Conservation (phyloP, 805 yeast species). For the Candida multigemmis region DNA sequence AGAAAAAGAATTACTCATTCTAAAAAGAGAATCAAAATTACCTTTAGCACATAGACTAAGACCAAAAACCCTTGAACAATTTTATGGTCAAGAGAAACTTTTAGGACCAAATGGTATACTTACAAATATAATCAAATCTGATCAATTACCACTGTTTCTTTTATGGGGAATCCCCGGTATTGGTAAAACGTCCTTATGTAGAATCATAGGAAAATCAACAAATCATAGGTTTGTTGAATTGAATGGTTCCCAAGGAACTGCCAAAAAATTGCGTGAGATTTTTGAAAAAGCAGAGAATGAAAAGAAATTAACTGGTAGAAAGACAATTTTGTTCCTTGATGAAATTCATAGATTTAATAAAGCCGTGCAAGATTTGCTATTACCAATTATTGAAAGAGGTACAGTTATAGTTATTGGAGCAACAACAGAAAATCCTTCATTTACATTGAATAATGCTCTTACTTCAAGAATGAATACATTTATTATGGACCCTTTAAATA, state of each 20-base stretch:
- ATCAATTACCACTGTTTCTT: constrained; percentile 29
- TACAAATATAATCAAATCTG: constrained; percentile 22
- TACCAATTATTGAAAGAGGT: constrained; percentile 35
- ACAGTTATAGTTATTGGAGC: constrained; percentile 32
- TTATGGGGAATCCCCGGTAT: constrained; percentile 39
- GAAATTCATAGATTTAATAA: constrained; percentile 37
- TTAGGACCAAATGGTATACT: constrained; percentile 27
- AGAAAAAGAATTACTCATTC: constrained; percentile 5
- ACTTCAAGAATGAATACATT: constrained; percentile 37
- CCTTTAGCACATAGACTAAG: constrained; percentile 34
- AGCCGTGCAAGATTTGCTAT: constrained; percentile 31
- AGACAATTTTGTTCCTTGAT: constrained; percentile 35
- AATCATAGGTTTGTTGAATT: constrained; percentile 26
- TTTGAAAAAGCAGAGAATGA: constrained; percentile 30
- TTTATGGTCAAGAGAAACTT: constrained; percentile 33
- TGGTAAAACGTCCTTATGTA: constrained; percentile 34
- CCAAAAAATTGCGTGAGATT: constrained; percentile 25
- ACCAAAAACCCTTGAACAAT: constrained; percentile 28
- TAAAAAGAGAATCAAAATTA: constrained; percentile 11
- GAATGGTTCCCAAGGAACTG: constrained; percentile 29
- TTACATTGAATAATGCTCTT: constrained; percentile 31
- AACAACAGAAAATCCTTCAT: constrained; percentile 58
- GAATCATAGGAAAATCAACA: constrained; percentile 26
- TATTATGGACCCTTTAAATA: constrained; percentile 29
- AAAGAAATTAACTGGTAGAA: constrained; percentile 19